Evolutionary conservation across 768 basidiomycete species (phyloP), one percentile per base, ranked within the genome.

Genomic region (Agrocybe praecox): DNA sequence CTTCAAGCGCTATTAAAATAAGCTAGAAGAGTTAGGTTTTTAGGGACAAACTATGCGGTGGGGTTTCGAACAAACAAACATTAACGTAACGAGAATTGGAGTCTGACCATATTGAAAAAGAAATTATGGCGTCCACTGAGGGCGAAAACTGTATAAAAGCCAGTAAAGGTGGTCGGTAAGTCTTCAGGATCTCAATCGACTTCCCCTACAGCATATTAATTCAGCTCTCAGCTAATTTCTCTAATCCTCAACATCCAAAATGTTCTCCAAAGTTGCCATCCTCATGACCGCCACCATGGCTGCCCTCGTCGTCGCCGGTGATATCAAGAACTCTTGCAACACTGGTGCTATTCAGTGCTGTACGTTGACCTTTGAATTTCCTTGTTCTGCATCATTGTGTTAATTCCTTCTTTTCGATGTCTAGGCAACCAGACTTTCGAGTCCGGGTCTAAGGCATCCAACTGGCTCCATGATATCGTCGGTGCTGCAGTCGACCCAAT

Each of bases 241-340:
- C 43, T 55, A 49, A 58, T 54, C 57, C 52, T 48, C 29, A 42
- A 47, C 44, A 49, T 32, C 49, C 33, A 65, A 52, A 34, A 72
- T 72, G 70, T 69, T 69, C 68, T 67, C 67, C 66, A 70, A 72
- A 49, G 32, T 65, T 61, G 64, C 62, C 47, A 26, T 69, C 60
- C 21, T 70, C 57, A 53, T 61, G 49, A 59, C 53, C 40, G 64
- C 61, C 58, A 49, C 62, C 52, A 62, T 69, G 58, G 67, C 65
- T 21, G 32, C 65, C 60, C 67, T 69, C 53, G 67, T 62, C 32
- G 70, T 68, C 22, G 72, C 72, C 17, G 60, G 62, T 8, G 57
- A 49, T 11, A 60, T 60, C 42, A 33, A 49, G 19, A 49, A 57
- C 44, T 62, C 62, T 22, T 72, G 70, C 68, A 68, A 67, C 65